A percentile compares a stretch with the other conserved stretches of the same genome.
Conservation (phyloP, 2,329 filamentous ascomycete species). For the Ophiostoma quercus region DNA sequence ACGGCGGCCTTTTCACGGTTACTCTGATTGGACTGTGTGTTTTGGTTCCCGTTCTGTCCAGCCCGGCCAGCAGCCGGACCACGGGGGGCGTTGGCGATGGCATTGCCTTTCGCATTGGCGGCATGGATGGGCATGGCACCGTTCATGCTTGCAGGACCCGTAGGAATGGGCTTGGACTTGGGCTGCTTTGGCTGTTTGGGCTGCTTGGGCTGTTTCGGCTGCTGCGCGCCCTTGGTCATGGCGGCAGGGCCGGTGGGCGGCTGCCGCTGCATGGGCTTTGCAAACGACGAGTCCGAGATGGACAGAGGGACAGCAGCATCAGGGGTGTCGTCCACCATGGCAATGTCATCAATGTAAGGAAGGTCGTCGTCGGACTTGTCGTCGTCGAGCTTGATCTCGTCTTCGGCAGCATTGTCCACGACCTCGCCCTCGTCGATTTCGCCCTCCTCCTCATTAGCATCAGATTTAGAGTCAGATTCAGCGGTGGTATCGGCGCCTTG, state of each 20-base stretch:
- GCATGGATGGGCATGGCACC: neutral
- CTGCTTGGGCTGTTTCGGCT: neutral
- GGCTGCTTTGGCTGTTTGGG: conserved; percentile 23
- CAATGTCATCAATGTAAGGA: conserved; percentile 22
- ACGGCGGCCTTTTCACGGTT: conserved; percentile 24
- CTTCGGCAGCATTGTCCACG: neutral
- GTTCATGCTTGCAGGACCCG: conserved; percentile 19
- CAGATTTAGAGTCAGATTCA: neutral
- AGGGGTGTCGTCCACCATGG: conserved; percentile 23
- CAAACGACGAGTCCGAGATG: neutral
- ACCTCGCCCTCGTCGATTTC: neutral
- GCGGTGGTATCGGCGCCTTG: neutral
- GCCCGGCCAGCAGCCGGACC: neutral
- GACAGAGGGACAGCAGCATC: conserved; percentile 15
- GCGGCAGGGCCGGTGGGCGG: conserved; percentile 16
- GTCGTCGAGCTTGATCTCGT: neutral
- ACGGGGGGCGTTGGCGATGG: conserved; percentile 8
- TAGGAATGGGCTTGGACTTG: conserved; percentile 27
- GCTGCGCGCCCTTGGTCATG: conserved; percentile 9
- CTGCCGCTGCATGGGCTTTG: conserved; percentile 16
- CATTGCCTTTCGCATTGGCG: neutral
- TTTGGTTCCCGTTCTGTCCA: neutral
- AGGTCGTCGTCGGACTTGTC: neutral
- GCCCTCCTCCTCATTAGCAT: conserved; percentile 8
- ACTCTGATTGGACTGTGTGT: neutral